Evolutionary conservation across 768 basidiomycete species (phyloP), one percentile per base, ranked within the genome.

Genomic region (Candolleomyces eurysporus): DNA sequence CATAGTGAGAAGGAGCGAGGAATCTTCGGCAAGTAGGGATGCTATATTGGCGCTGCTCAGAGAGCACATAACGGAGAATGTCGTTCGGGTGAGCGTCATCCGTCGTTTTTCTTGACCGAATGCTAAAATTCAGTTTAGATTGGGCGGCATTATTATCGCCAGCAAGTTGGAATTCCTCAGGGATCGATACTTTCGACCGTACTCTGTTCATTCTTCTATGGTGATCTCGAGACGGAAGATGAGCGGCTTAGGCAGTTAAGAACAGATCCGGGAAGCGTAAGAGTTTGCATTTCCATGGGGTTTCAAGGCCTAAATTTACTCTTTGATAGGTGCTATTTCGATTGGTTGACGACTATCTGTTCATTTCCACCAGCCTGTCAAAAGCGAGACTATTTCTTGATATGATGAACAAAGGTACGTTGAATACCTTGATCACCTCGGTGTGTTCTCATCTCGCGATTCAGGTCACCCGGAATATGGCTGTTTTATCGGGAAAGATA

Each of bases 181-280:
- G 97, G 97, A 21, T 98, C 96, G 2, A 86, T 95, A n/a, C 76
- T 98, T n/a, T 97, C 95, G 7, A 84, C 91, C 0, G 69, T 98
- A n/a, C 76, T 99, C 1, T 99, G 97, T 71, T 90, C 91, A 1
- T 92, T 96, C 73, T 97, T 93, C 71, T 99, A 98, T 65, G 96
- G 94, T 6, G 89, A 96, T 68, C 79, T 99, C 62, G 97, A 98
- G 73, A 82, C 32, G 76, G 32, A 40, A 46, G 46, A 48, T 16
- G 32, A 61, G 53, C 76, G 68, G 7, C 79, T 84, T 48, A 76
- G 79, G 31, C 72, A 75, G 43, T 87, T 90, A 63, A 82, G 81
- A 2, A 69, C 82, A 4, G 84, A 88, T 55, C 73, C 78, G 0
- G 72, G 83, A 43, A 89, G 86, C 60, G 95, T 96, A 69, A 56